Evolutionary conservation across 768 basidiomycete species (phyloP).

Genomic region (Gymnopilus junonius): DNA sequence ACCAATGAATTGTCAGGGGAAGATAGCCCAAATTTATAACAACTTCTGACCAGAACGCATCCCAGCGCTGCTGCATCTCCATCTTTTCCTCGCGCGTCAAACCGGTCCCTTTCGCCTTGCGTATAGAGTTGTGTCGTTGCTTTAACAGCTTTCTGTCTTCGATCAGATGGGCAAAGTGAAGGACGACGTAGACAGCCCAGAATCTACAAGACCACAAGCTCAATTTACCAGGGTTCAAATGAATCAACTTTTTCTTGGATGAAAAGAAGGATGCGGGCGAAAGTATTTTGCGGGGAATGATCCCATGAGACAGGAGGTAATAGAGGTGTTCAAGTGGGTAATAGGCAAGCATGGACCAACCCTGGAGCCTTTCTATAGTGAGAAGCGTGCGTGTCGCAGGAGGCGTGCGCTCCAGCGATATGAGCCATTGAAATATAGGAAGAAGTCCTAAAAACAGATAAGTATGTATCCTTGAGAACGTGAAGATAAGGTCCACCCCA

Average conservation of each 20-base stretch:
- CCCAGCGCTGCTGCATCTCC: slow-evolving; percentile 63
- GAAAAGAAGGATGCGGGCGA: slow-evolving; percentile 48
- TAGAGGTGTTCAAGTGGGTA: slow-evolving; percentile 81
- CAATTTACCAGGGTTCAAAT: slow-evolving; percentile 51
- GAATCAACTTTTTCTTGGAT: slow-evolving; percentile 43
- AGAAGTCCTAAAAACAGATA: slow-evolving; percentile 57
- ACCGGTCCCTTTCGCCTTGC: slow-evolving; percentile 58
- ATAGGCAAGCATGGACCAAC: slow-evolving; percentile 78
- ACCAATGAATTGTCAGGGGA: slow-evolving; percentile 90
- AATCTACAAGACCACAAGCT: slow-evolving; percentile 77
- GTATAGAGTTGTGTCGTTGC: slow-evolving; percentile 56
- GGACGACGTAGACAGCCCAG: slow-evolving; percentile 79
- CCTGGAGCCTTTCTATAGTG: slow-evolving; percentile 81
- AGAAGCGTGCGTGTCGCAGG: slow-evolving; percentile 72
- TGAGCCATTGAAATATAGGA: slow-evolving; percentile 81
- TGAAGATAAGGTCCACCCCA: slow-evolving; percentile 61
- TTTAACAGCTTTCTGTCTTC: slow-evolving; percentile 69
- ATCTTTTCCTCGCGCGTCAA: slow-evolving; percentile 53
- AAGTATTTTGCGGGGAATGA: slow-evolving; percentile 61
- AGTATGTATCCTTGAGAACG: not conserved
- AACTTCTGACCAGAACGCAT: slow-evolving; percentile 72
- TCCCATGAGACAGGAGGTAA: slow-evolving; percentile 63
- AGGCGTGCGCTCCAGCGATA: slow-evolving; percentile 71
- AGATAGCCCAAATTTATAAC: slow-evolving; percentile 75
- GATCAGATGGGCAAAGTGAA: slow-evolving; percentile 75